A percentile compares a stretch with the other conserved stretches of the same genome.
phyloP scores from a whole-genome alignment of 305 asterid species.

The Lippia alba region DNA sequence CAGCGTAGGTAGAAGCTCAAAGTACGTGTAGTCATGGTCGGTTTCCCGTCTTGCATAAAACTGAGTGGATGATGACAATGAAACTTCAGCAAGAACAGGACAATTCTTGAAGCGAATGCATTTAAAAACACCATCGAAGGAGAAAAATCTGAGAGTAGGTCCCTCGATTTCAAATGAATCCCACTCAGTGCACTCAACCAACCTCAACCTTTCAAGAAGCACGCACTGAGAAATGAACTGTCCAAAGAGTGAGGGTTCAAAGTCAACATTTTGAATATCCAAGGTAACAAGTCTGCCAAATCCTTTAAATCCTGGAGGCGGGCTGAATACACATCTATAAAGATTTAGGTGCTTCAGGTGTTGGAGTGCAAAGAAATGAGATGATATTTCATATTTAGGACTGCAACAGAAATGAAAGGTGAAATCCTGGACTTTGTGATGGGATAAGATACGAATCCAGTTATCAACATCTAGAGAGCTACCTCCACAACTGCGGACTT shows the following conservation, averaged over 20 bases:
- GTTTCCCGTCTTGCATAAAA: neutral
- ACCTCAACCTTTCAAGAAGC: constrained; percentile 15
- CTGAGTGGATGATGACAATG: neutral
- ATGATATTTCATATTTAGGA: neutral
- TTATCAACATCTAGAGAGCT: constrained; percentile 1
- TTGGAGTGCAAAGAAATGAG: constrained; percentile 21
- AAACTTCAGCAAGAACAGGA: constrained; percentile 21
- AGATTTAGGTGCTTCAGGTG: constrained; percentile 10
- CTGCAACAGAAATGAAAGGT: neutral
- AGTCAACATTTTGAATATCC: constrained; percentile 11
- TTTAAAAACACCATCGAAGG: constrained; percentile 20
- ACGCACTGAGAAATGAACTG: constrained; percentile 21
- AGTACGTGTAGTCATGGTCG: neutral
- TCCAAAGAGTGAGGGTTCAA: constrained; percentile 11
- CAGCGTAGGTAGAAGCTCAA: constrained; percentile 17
- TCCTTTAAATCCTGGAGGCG: constrained; percentile 29
- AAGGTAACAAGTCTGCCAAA: constrained; percentile 26
- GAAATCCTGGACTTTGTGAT: constrained; percentile 13
- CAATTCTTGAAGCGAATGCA: constrained; percentile 25
- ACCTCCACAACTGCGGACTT: neutral
- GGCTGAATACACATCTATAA: constrained; percentile 7
- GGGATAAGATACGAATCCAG: constrained; percentile 4
- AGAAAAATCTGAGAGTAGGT: constrained; percentile 22
- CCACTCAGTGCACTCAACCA: neutral
- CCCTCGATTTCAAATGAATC: constrained; percentile 28